These are phyloP conservation scores for Russula earlei DNA, from an alignment of 768 basidiomycete genomes.

Conservation along the genomic window DNA sequence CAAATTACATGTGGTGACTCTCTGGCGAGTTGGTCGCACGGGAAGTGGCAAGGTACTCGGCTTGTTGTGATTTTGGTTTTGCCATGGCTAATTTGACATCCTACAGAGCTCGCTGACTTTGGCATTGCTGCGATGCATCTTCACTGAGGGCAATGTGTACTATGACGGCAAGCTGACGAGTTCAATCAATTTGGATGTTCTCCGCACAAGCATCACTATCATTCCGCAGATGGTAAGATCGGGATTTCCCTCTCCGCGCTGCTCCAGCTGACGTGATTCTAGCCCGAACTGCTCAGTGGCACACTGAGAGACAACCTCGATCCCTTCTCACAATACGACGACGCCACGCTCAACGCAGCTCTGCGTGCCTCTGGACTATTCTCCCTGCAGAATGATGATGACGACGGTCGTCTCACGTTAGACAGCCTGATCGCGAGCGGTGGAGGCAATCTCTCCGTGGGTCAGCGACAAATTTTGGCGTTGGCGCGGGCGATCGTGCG, in stretches of 20 bases:
- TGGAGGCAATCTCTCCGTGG: constrained; percentile 43
- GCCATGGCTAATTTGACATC: neutral
- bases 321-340: constrained; percentile 47
- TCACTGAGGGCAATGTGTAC: constrained; percentile 41
- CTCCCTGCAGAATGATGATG: constrained; percentile 30
- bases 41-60: constrained; percentile 41
- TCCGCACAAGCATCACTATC: constrained; percentile 47
- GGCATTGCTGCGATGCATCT: constrained; percentile 45
- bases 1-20: neutral
- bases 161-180: constrained; percentile 42
- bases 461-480: constrained; percentile 51
- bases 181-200: constrained; percentile 41
- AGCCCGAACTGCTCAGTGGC: constrained; percentile 47
- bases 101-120: constrained; percentile 40
- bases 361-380: constrained; percentile 40
- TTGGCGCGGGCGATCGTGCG: constrained; percentile 51
- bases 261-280: constrained; percentile 7
- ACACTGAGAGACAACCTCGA: constrained; percentile 52
- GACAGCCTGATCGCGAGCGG: constrained; percentile 38
- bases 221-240: constrained; percentile 45
- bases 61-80: constrained; percentile 9
- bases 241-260: neutral
- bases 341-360: constrained; percentile 40
- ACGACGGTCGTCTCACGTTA: constrained; percentile 33
- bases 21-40: constrained; percentile 42